Evolutionary conservation across 768 basidiomycete genomes (phyloP), one percentile per base, ranked within the genome.

Genomic region (Lanmaoa pseudosensibilis): DNA sequence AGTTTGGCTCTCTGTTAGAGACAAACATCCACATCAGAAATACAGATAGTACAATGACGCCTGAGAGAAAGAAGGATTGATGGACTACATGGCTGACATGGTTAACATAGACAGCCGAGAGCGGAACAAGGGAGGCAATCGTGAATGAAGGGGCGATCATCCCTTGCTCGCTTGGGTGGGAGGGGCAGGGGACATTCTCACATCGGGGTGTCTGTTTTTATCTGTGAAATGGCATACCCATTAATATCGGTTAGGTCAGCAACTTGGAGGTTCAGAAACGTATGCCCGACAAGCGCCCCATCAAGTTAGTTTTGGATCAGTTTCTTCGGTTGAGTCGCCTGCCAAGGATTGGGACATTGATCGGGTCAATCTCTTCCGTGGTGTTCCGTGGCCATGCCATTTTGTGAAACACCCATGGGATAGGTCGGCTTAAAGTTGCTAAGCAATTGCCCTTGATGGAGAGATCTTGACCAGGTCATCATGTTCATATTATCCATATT

Each of bases 1-100:
- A n/a, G n/a, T 41, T 60, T 37, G 56, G 4, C 41, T 34, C 47
- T 36, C 32, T 52, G 18, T 33, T 27, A 2, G 49, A 47, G 44
- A 49, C 25, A 39, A 64, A 37, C 16, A 41, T 37, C 52, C 49
- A 64, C 1, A 60, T 30, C 1, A 63, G 16, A 23, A 56, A 18
- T 30, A 41, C 15, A 40, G 19, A 40, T 2, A 58, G 30, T 19
- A 58, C 25, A 50, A 59, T 23, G 37, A 21, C 49, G 1, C 18
- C 51, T 2, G n/a, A 37, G 23, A 55, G 16, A 19, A 58, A 18
- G 44, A 50, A 9, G 25, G 27, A 21, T 18, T 27, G 49, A 38
- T 33, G 43, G 21, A 36, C 27, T 33, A 37, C 36, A 38, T 46
- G 34, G 30, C 36, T 40, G 45, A 51, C n/a, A 5, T 23, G 19